Conservation (phyloP, 192 early-diverging fungal species). For the Backusella liffmaniae region DNA sequence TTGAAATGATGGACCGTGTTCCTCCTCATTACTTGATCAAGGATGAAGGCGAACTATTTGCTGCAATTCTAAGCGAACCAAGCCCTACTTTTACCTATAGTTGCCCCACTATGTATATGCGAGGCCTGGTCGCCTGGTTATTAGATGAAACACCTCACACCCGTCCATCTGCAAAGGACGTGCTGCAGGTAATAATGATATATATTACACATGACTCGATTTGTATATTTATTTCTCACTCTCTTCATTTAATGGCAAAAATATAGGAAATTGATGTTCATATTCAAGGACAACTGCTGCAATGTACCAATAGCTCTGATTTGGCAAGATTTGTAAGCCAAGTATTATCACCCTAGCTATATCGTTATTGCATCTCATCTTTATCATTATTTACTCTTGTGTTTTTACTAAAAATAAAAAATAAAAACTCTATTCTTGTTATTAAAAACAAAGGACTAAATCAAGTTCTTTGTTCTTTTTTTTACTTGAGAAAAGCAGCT, state of each 20-base stretch:
- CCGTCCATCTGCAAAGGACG: slow-evolving; percentile 34
- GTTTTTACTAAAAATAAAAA: neutral
- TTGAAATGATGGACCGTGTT: slow-evolving; percentile 48
- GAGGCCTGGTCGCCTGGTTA: slow-evolving; percentile 38
- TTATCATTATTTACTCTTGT: neutral
- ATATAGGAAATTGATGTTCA: slow-evolving; percentile 34
- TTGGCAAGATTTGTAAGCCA: slow-evolving; percentile 30
- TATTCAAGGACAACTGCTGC: slow-evolving; percentile 29
- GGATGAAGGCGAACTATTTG: slow-evolving; percentile 32
- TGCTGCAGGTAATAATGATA: slow-evolving; percentile 23
- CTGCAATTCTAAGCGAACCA: slow-evolving; percentile 30
- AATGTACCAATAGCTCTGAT: slow-evolving; percentile 17
- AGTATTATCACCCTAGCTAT: slow-evolving; percentile 19
- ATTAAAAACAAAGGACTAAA: neutral
- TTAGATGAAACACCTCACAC: slow-evolving; percentile 30
- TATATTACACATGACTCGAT: neutral
- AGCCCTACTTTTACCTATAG: slow-evolving; percentile 37
- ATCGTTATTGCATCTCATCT: neutral
- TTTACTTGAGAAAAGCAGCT: too few relatives aligned
- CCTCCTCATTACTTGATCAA: slow-evolving; percentile 43
- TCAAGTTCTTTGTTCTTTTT: too few relatives aligned
- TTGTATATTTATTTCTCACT: neutral
- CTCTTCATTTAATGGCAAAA: neutral
- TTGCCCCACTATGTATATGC: slow-evolving; percentile 37
- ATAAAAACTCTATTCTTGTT: neutral